A percentile compares a stretch with the other conserved stretches of the same genome.
Evolutionary conservation across 2,329 filamentous ascomycete species (phyloP).

Genomic region (Colletotrichum tanaceti): DNA sequence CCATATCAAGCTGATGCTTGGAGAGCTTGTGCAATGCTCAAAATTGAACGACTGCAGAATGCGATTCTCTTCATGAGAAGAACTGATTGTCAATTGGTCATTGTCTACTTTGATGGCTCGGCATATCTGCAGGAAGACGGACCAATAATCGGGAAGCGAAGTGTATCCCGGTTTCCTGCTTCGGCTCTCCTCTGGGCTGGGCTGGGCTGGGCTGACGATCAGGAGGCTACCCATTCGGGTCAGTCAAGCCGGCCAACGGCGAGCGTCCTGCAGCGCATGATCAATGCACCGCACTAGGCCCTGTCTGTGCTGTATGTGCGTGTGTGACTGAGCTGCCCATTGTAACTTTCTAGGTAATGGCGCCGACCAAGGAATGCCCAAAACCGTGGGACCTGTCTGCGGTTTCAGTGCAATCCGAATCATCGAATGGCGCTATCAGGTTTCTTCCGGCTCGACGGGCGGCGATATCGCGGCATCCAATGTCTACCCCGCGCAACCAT

Average conservation of each 20-base stretch:
- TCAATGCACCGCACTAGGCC: slow-evolving; percentile 36
- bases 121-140: slow-evolving; percentile 5
- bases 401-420: slow-evolving; percentile 26
- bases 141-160: slow-evolving; percentile 9
- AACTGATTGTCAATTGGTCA: slow-evolving; percentile 21
- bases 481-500: slow-evolving; percentile 29
- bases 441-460: slow-evolving; percentile 25
- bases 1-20: slow-evolving; percentile 31
- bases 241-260: slow-evolving; percentile 21
- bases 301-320: slow-evolving; percentile 14
- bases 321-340: slow-evolving; percentile 9
- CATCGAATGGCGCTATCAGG: slow-evolving; percentile 20
- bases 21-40: slow-evolving; percentile 29
- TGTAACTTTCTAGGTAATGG: slow-evolving; percentile 6
- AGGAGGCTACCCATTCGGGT: slow-evolving; percentile 3
- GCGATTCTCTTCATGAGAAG: neutral
- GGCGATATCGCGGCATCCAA: slow-evolving; percentile 39
- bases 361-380: slow-evolving; percentile 7
- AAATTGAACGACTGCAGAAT: slow-evolving; percentile 1
- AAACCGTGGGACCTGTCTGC: slow-evolving; percentile 20
- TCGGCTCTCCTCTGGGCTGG: slow-evolving; percentile 22
- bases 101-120: slow-evolving; percentile 12
- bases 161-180: slow-evolving; percentile 15
- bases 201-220: slow-evolving; percentile 21
- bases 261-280: slow-evolving; percentile 32